These are phyloP conservation scores for Austropuccinia psidii DNA, from an alignment of 1,284 basidiomycete genomes.

Conservation along the genomic window DNA sequence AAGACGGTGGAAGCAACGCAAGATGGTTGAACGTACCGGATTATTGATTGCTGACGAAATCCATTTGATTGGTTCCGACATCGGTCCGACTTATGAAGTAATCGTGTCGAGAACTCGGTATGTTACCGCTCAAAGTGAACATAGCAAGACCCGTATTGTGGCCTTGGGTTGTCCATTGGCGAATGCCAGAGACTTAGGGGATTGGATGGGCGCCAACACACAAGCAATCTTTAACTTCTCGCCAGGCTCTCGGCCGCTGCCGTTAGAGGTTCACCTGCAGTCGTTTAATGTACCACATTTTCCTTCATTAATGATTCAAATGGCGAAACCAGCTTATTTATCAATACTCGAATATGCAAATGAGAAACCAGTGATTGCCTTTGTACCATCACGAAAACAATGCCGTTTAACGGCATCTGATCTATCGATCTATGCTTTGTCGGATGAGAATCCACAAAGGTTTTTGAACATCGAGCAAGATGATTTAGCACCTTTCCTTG, in stretches of 20 bases:
- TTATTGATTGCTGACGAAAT: slow-evolving; percentile 92
- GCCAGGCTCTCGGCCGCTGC: slow-evolving; percentile 83
- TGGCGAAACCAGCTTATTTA: slow-evolving; percentile 97
- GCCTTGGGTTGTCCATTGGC: slow-evolving; percentile 89
- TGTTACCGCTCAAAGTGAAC: slow-evolving; percentile 85
- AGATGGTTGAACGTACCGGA: slow-evolving; percentile 89
- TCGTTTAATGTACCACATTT: slow-evolving; percentile 93
- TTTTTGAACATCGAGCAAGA: slow-evolving; percentile 83
- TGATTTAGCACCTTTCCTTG: slow-evolving; percentile 79
- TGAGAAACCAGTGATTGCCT: slow-evolving; percentile 78
- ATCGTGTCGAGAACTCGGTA: slow-evolving; percentile 89
- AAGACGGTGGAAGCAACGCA: slow-evolving; percentile 87
- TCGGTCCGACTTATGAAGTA: slow-evolving; percentile 93
- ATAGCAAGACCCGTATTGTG: slow-evolving; percentile 76
- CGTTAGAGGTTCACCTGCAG: slow-evolving; percentile 95
- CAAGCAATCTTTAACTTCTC: slow-evolving; percentile 98
- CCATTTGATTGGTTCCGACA: slow-evolving; percentile 77
- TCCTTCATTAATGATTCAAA: slow-evolving; percentile 95
- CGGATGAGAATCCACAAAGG: slow-evolving; percentile 72
- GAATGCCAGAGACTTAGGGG: slow-evolving; percentile 91
- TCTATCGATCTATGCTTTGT: slow-evolving; percentile 76
- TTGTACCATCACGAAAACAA: slow-evolving; percentile 89
- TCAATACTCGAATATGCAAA: slow-evolving; percentile 82
- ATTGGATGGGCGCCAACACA: slow-evolving; percentile 91
- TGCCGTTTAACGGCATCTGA: slow-evolving; percentile 88